Base-by-base conservation (phyloP, 164 flowering plant species). In the Tetrastigma voinierianum region DNA sequence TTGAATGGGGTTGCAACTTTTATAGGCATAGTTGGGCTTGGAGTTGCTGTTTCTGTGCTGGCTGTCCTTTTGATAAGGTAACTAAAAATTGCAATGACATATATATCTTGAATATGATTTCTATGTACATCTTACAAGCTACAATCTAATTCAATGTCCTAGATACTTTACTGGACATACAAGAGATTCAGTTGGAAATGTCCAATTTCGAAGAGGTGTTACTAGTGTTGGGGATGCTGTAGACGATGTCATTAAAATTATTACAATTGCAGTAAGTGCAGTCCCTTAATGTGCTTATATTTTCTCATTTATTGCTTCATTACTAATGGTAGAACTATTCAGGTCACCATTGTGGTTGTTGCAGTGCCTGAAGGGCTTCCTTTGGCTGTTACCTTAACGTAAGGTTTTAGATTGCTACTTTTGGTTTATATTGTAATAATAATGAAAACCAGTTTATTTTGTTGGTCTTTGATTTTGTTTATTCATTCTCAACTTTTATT, bases 341-440 rank as follows among this genome's bases (percentile, higher is more conserved):
- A 91, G 98, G 97, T 96, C 32, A 96, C 98, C 13, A 96, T 93
- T 65, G 98, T 96, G 56, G 98, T 96, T 58, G 99, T 95, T 79
- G 99, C 99, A 3, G 99, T 96, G 61, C 99, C 99, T 51, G 99
- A 96, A 78, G 99, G 97, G 45, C 99, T 96, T 70, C 99, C 99
- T 57, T 79, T 96, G 79, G 99, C 99, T 67, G 98, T 96, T 70
- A 93, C 98, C 20, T 74, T 96, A 68, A 96, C 97, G 99, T 93
- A 81, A 74, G 99, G 99, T 75, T 4, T 63, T 9, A 25, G 9
- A 59, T 9, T 20, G 14, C 16, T 12, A 4, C 9, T 55, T 44
- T 14, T 51, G 17, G 2, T 51, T 51, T 18, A 2, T 15, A 11
- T 60, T 44, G 63, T 8, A 60, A 16, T 18, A 43, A 44, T 46